Evolutionary conservation across 2,329 filamentous ascomycete genomes (phyloP).

Genomic region (Sordariomycetes sp.): DNA sequence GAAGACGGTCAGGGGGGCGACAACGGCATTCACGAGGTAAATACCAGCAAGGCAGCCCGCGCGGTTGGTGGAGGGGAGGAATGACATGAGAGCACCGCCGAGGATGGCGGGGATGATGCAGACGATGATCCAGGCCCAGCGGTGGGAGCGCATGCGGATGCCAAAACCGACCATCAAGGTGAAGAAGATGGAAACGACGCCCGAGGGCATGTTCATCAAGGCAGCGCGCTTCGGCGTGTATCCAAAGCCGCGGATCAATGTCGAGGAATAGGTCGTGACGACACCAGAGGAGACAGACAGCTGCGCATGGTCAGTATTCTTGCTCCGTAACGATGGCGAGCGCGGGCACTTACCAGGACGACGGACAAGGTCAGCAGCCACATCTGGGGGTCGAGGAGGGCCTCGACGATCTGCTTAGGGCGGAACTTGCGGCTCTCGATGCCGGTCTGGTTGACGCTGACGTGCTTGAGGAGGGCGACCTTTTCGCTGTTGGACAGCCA

Average conservation of each 20-base stretch:
- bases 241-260: constrained; percentile 38
- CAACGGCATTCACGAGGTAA: constrained; percentile 41
- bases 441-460: constrained; percentile 49
- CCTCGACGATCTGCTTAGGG: constrained; percentile 40
- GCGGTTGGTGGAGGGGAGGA: constrained; percentile 33
- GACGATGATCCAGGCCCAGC: constrained; percentile 39
- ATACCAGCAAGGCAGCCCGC: constrained; percentile 37
- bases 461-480: constrained; percentile 39
- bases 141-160: constrained; percentile 34
- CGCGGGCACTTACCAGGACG: constrained; percentile 27
- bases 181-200: constrained; percentile 41
- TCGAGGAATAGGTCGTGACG: constrained; percentile 45
- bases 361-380: constrained; percentile 40
- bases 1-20: constrained; percentile 33
- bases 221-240: constrained; percentile 34
- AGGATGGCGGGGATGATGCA: constrained; percentile 40
- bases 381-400: constrained; percentile 40
- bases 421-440: constrained; percentile 45
- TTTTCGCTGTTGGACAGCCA: constrained; percentile 38
- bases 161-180: constrained; percentile 38
- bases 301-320: constrained; percentile 8
- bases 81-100: constrained; percentile 44
- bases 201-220: constrained; percentile 46
- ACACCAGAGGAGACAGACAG: constrained; percentile 44
- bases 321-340: background rate